A percentile compares a stretch with the other conserved stretches of the same genome.
Conservation (phyloP, 2,329 filamentous ascomycete genomes). For the Calonectria hongkongensis region DNA sequence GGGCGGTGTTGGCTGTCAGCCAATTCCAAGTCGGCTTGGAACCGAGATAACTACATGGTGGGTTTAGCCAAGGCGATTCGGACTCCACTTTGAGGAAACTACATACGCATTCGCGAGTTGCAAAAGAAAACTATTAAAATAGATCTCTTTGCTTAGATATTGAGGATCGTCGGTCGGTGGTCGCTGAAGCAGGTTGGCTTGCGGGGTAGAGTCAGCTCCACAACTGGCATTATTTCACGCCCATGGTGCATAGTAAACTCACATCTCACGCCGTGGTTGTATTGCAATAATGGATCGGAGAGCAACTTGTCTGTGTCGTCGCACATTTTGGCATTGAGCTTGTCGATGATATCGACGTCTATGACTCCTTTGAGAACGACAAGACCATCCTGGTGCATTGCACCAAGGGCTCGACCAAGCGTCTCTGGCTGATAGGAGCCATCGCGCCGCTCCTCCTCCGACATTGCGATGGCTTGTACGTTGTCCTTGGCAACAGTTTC, state of each 20-base stretch:
- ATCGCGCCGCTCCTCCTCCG: not conserved
- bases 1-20: not conserved
- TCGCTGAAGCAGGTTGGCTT: not conserved
- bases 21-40: not conserved
- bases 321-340: not conserved
- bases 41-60: not conserved
- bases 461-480: not conserved
- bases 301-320: not conserved
- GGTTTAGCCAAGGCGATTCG: not conserved
- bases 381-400: not conserved
- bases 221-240: not conserved
- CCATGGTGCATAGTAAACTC: not conserved
- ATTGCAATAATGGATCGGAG: not conserved
- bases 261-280: not conserved
- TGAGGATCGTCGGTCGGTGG: not conserved
- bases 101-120: not conserved
- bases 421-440: not conserved
- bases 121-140: constrained; percentile 3
- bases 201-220: not conserved
- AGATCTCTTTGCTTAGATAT: not conserved
- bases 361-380: not conserved
- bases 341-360: not conserved
- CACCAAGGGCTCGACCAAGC: not conserved
- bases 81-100: not conserved
- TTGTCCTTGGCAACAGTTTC: not conserved